Evolutionary conservation across 2,329 filamentous ascomycete species (phyloP).

Genomic region (Fusarium luffae): DNA sequence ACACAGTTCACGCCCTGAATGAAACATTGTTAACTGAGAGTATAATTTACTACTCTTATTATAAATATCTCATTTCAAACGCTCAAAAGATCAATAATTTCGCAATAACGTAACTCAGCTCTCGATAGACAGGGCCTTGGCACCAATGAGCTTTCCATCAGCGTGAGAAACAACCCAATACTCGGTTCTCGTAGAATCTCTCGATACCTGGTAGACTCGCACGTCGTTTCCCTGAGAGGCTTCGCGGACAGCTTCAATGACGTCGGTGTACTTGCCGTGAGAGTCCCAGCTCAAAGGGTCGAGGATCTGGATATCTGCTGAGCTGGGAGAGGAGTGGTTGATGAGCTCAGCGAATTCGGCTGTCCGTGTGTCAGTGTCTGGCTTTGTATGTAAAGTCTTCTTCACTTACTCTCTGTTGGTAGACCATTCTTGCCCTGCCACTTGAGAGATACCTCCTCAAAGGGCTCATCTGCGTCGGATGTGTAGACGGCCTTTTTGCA

Average conservation of each 20-base stretch:
- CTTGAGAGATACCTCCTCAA: conserved; percentile 77
- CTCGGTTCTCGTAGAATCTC: conserved; percentile 73
- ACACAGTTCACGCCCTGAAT: no score
- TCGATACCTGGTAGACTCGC: conserved; percentile 77
- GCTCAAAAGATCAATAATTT: background rate
- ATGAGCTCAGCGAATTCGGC: conserved; percentile 78
- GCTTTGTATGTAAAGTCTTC: background rate
- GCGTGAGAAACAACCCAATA: conserved; percentile 82
- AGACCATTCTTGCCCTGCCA: conserved; percentile 65
- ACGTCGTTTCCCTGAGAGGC: conserved; percentile 73
- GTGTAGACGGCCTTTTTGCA: conserved; percentile 72
- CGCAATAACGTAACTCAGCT: conserved; percentile 36
- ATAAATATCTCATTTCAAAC: background rate
- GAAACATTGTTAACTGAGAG: background rate
- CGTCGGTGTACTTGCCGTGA: conserved; percentile 73
- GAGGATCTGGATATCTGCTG: conserved; percentile 71
- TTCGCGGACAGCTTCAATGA: conserved; percentile 75
- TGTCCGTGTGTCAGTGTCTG: conserved; percentile 48
- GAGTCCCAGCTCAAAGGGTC: conserved; percentile 79
- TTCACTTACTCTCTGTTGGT: conserved; percentile 69
- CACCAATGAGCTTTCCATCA: conserved; percentile 75
- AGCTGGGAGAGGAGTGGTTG: conserved; percentile 62
- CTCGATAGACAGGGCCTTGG: conserved; percentile 83
- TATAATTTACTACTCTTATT: background rate
- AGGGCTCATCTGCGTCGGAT: conserved; percentile 88